Evolutionary conservation across 106 monocot species (phyloP).

Genomic region (Acorus gramineus): DNA sequence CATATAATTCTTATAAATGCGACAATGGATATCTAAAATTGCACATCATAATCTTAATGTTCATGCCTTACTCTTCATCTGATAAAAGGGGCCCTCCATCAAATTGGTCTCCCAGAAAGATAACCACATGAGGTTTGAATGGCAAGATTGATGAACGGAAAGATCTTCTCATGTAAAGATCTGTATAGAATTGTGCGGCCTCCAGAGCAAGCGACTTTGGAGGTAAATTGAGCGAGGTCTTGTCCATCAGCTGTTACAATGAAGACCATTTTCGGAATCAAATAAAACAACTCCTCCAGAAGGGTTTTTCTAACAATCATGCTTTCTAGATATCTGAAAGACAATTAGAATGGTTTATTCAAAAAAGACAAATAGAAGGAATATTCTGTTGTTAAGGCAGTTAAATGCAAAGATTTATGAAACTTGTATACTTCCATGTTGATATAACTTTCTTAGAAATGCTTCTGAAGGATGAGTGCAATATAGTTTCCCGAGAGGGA

Average conservation of each 20-base stretch:
- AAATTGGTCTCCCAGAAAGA: conserved; percentile 91
- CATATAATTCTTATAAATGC: background rate
- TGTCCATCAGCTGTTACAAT: conserved; percentile 72
- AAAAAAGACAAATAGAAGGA: too few relatives aligned
- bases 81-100: conserved; percentile 79
- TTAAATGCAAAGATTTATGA: too few relatives aligned
- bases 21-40: background rate
- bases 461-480: too few relatives aligned
- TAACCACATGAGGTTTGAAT: conserved; percentile 60
- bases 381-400: too few relatives aligned
- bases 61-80: conserved; percentile 83
- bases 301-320: background rate
- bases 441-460: too few relatives aligned
- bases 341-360: background rate
- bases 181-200: conserved; percentile 74
- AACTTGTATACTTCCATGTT: too few relatives aligned
- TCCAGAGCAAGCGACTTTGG: conserved; percentile 52
- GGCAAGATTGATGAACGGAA: conserved; percentile 61
- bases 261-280: conserved; percentile 1
- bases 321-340: background rate
- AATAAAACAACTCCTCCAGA: background rate
- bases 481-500: too few relatives aligned
- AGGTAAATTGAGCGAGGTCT: conserved; percentile 56
- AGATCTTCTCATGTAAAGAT: conserved; percentile 88
- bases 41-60: background rate